phyloP scores from a whole-genome alignment of 169 alveolate genomes.

The Theileria equi region DNA sequence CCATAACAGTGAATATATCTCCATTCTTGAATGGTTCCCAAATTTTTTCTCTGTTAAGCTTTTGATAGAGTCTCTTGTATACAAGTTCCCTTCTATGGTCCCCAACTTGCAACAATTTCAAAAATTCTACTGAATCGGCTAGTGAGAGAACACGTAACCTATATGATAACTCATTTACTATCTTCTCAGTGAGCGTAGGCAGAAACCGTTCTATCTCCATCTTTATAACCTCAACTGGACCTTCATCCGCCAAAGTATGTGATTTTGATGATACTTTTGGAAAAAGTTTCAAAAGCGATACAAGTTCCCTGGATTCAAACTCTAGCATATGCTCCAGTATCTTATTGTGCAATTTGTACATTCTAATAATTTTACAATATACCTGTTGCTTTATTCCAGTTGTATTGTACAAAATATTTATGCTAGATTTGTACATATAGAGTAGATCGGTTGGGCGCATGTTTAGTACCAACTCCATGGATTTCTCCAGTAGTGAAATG shows the following conservation, averaged over 20 bases:
- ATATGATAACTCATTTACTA: conserved; percentile 26
- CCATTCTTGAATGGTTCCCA: conserved; percentile 42
- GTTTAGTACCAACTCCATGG: conserved; percentile 37
- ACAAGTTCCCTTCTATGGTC: conserved; percentile 29
- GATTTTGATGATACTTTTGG: too few species aligned
- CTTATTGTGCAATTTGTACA: conserved; percentile 47
- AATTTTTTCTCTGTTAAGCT: conserved; percentile 32
- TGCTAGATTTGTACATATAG: conserved; percentile 36
- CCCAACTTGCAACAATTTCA: conserved; percentile 15
- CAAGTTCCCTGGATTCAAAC: conserved; percentile 45
- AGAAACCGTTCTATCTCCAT: conserved; percentile 11
- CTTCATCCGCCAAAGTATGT: not conserved
- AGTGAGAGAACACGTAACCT: conserved; percentile 47
- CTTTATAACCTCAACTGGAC: conserved; percentile 7
- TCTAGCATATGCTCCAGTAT: conserved; percentile 42
- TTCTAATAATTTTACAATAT: conserved; percentile 31
- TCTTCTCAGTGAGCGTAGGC: conserved; percentile 13
- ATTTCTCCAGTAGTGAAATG: conserved; percentile 35
- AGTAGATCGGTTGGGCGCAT: conserved; percentile 60
- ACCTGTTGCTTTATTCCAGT: conserved; percentile 9
- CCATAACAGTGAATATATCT: conserved; percentile 24
- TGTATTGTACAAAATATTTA: conserved; percentile 37
- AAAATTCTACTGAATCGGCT: conserved; percentile 26
- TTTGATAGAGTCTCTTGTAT: conserved; percentile 31
- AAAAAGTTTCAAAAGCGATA: conserved; percentile 12